Conservation (phyloP, 768 basidiomycete genomes). For the Tremella mesenterica region DNA sequence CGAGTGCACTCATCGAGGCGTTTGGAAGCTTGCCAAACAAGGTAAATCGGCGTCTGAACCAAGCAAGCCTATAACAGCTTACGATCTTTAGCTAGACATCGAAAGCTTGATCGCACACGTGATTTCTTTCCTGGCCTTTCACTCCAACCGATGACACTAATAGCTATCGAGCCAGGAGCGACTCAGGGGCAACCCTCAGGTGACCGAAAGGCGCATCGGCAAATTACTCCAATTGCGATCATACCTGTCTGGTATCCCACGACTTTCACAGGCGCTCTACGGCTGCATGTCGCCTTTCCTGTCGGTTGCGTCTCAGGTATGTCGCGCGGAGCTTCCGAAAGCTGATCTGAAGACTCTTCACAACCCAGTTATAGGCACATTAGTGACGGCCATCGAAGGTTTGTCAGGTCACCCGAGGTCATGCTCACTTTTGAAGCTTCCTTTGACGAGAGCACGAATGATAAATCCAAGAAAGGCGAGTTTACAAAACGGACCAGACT, state of each 20-base stretch:
- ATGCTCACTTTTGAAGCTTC: neutral
- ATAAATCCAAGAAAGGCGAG: neutral
- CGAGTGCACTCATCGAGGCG: neutral
- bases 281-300: slow-evolving; percentile 58
- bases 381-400: neutral
- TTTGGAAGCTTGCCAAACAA: neutral
- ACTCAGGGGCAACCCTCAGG: neutral
- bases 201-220: slow-evolving; percentile 20
- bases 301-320: slow-evolving; percentile 56
- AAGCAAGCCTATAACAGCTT: slow-evolving; percentile 47
- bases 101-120: slow-evolving; percentile 64
- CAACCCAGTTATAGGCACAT: neutral
- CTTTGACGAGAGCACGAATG: neutral
- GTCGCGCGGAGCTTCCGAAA: slow-evolving; percentile 5
- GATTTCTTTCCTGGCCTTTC: slow-evolving; percentile 45
- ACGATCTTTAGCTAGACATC: slow-evolving; percentile 72
- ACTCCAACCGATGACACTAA: slow-evolving; percentile 1
- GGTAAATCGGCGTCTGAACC: slow-evolving; percentile 18
- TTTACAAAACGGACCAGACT: slow-evolving; percentile 65
- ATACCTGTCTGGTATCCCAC: slow-evolving; percentile 49
- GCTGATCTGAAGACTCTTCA: neutral
- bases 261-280: slow-evolving; percentile 56
- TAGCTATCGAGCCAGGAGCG: neutral
- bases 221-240: slow-evolving; percentile 62
- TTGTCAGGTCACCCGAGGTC: neutral